Base-by-base conservation (phyloP, 2,329 filamentous ascomycete genomes). In the Orbilia quercus region DNA sequence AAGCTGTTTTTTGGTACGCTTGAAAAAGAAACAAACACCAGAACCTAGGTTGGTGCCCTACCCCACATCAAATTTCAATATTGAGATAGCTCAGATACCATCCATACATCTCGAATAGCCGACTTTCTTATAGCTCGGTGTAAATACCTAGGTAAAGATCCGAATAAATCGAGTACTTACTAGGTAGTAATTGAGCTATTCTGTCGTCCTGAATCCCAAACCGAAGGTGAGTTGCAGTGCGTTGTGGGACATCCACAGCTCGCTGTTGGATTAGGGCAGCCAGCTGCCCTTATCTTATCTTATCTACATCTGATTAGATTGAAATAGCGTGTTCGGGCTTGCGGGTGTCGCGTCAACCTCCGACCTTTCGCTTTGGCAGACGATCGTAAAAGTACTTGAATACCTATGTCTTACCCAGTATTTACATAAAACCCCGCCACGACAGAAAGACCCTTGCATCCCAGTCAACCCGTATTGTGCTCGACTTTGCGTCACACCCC, bases 41-140 rank as follows among this genome's bases (percentile, higher is more conserved):
- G 4, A 31, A 31, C 28, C 57, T 71, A 71, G 66, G 66, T 71
- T 70, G 65, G 45, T 62, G 57, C 64, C 64, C 64, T 69, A 69
- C 63, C 34, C 11, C 36, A 40, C 36, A 16, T 16, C 23, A 1
- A 31, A 28, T 50, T 16, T 16, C 28, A 25, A 25, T 31, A 31
- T 14, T 40, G 11, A 40, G 3, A 40, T 40, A 5, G n/a, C n/a
- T 12, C 36, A 40, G 11, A 12, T 40, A 16, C n/a, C n/a, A 5
- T 40, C 36, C 14, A 7, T 31, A 4, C 9, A 31, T 4, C 28
- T 4, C 9, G 9, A 5, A 31, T 5, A 31, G 28, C 28, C 28
- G 9, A 31, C 9, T 5, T 31, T 5, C 28, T 31, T 4, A 9
- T 9, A 31, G 28, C 28, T 9, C 28, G 28, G 9, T 9, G 9